Evolutionary conservation across 2,329 filamentous ascomycete species (phyloP).

Genomic region (Beauveria australis): DNA sequence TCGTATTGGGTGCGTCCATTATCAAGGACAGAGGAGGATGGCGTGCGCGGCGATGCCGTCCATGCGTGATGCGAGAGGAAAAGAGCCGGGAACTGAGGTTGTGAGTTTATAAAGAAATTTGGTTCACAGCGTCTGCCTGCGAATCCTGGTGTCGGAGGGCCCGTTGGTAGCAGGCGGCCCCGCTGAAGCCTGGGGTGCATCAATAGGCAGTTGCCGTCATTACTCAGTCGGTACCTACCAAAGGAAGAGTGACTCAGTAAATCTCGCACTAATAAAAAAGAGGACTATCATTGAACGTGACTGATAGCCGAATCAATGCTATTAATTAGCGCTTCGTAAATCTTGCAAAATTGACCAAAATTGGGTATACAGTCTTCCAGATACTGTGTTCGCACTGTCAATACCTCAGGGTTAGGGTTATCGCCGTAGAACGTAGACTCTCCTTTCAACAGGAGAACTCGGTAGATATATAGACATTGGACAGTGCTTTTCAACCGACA

Average conservation of each 20-base stretch:
- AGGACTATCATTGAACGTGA: too few relatives aligned
- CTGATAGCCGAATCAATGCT: background rate
- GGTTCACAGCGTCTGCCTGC: background rate
- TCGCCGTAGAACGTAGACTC: background rate
- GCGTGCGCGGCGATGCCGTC: slow-evolving; percentile 6
- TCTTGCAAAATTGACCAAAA: background rate
- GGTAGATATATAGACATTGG: background rate
- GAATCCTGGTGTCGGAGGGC: background rate
- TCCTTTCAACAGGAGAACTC: background rate
- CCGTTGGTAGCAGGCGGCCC: background rate
- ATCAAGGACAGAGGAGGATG: background rate
- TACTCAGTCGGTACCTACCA: background rate
- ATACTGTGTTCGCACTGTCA: background rate
- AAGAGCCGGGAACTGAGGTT: background rate
- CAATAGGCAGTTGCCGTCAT: slow-evolving; percentile 1
- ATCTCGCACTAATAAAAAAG: background rate
- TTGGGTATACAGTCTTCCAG: background rate
- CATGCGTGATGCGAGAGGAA: background rate
- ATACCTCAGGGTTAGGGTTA: background rate
- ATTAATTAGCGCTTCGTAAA: background rate
- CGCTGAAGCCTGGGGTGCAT: slow-evolving; percentile 4
- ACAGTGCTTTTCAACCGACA: background rate
- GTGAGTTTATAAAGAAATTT: background rate
- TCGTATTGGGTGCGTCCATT: background rate
- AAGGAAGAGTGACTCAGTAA: background rate